Evolutionary conservation across 169 alveolate genomes (phyloP).

Genomic region (Plasmodium vinckei): DNA sequence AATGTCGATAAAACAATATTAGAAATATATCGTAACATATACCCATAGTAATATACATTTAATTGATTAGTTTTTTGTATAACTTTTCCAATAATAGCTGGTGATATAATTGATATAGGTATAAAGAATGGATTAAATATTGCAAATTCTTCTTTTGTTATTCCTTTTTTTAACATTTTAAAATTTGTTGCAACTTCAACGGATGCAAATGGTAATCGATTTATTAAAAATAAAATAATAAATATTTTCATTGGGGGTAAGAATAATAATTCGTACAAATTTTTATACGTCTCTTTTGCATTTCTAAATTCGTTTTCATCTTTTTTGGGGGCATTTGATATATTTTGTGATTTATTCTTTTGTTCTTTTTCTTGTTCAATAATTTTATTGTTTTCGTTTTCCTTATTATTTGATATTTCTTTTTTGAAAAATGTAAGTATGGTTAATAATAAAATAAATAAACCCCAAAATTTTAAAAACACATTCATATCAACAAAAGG

Average conservation of each 20-base stretch:
- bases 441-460: conserved; percentile 77
- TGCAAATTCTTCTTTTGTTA: conserved; percentile 83
- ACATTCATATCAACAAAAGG: conserved; percentile 81
- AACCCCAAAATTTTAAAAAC: conserved; percentile 82
- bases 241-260: conserved; percentile 80
- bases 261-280: conserved; percentile 71
- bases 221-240: conserved; percentile 73
- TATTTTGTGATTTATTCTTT: conserved; percentile 13
- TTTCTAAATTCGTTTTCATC: conserved; percentile 22
- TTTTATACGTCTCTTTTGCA: conserved; percentile 69
- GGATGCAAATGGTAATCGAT: conserved; percentile 79
- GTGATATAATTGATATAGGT: conserved; percentile 80
- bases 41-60: conserved; percentile 59
- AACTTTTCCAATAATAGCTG: conserved; percentile 80
- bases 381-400: neutral
- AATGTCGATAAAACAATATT: conserved; percentile 47
- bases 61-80: conserved; percentile 33
- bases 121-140: conserved; percentile 78
- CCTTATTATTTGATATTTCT: conserved; percentile 32
- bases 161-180: conserved; percentile 81
- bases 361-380: neutral
- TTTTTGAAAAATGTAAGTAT: conserved; percentile 63
- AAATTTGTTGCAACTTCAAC: conserved; percentile 83
- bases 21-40: conserved; percentile 56
- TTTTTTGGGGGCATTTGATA: conserved; percentile 18